Percentiles rank a stretch among this genome's conserved stretches.
Conservation (phyloP, 2,329 filamentous ascomycete genomes). For the Colletotrichum salicis region DNA sequence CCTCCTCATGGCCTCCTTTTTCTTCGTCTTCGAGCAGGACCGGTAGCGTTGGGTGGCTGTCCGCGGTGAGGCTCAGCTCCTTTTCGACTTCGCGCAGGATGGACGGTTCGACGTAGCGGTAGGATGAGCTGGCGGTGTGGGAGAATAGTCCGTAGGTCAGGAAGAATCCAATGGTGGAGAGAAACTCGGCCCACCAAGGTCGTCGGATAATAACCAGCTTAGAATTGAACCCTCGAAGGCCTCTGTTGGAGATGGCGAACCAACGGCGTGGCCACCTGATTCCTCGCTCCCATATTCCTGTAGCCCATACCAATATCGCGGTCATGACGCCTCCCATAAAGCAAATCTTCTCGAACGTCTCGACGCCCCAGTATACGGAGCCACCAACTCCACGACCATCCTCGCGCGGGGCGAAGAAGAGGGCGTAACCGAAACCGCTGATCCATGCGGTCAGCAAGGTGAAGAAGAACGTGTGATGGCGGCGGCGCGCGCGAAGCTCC, state of each 20-base stretch:
- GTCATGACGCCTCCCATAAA: constrained; percentile 92
- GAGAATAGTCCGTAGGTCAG: constrained; percentile 81
- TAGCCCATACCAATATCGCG: constrained; percentile 87
- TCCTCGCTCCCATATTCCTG: constrained; percentile 95
- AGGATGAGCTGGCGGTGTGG: constrained; percentile 73
- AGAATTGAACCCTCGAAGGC: constrained; percentile 91
- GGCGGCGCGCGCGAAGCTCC: constrained; percentile 84
- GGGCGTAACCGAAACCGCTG: constrained; percentile 84
- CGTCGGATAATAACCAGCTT: constrained; percentile 92
- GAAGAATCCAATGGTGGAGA: constrained; percentile 79
- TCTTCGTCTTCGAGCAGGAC: constrained; percentile 67
- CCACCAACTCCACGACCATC: constrained; percentile 92
- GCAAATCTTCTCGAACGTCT: constrained; percentile 89
- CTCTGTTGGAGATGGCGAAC: constrained; percentile 89
- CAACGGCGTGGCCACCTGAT: constrained; percentile 94
- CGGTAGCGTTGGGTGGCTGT: constrained; percentile 54
- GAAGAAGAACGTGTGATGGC: constrained; percentile 94
- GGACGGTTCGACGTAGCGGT: constrained; percentile 79
- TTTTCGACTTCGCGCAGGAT: constrained; percentile 70
- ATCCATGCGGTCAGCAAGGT: constrained; percentile 84
- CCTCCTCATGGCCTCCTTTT: constrained; percentile 81
- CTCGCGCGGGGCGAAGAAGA: constrained; percentile 95
- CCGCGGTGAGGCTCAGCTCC: constrained; percentile 61
- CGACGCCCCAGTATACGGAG: constrained; percentile 95
- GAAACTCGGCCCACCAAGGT: constrained; percentile 81